Base-by-base conservation (phyloP, 208 protist species). In the Kentomonas sorsogonicus region DNA sequence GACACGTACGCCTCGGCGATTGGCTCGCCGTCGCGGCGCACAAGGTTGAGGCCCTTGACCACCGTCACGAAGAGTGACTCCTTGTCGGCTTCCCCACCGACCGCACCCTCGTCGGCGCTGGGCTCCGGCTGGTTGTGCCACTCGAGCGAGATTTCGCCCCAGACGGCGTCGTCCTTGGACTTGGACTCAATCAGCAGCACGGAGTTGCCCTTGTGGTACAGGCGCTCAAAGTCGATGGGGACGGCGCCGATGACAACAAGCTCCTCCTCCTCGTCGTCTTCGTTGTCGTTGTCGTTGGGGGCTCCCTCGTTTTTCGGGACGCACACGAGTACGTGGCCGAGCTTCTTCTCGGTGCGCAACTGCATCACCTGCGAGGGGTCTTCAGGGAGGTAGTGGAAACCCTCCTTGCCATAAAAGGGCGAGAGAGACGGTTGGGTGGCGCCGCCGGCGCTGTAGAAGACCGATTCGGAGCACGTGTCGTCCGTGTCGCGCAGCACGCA, bases 131-230 rank as follows among this genome's bases (percentile, higher is more conserved):
- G 16, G 63, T 90, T 84, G 22, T 65, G 44, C 87, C 87, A 94
- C 79, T 94, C 87, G 46, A 94, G 67, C 33, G 69, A 30, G 55
- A 91, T 89, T 61, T 94, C 87, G 23, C 87, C 87, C 87, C 87
- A 94, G 26, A 94, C 52, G 2, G 74, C 83, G 60, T 94, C 87
- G 27, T 91, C 83, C 67, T 82, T 87, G 23, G 80, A 81, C 72
- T 86, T 91, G 34, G 83, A 91, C 64, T 94, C 87, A 31, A 94
- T 80, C 22, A 94, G 79, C 3, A 94, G 69, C 25, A 94, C 87
- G 4, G 83, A 83, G 29, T 60, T 79, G 27, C 87, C 87, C 44
- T 74, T 78, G 58, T 80, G 74, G 79, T 91, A 83, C 7, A 94
- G 69, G 10, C 79, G 78, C 60, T 80, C 79, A 63, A 91, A 91